phyloP scores from a whole-genome alignment of 2,329 filamentous ascomycete genomes.

The Colletotrichum plurivorum region DNA sequence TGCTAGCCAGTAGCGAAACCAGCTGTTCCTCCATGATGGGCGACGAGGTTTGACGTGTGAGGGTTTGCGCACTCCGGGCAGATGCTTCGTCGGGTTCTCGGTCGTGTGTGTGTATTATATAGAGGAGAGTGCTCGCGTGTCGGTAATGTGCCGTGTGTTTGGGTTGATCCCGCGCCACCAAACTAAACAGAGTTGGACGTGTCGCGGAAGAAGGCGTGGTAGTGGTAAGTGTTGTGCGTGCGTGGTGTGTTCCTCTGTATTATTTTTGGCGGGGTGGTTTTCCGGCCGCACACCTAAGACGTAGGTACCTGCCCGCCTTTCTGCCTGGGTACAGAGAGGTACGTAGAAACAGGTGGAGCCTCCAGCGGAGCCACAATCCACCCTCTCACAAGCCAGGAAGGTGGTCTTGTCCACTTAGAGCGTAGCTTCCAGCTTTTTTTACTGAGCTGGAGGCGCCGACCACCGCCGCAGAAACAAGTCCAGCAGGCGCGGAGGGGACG shows the following conservation, averaged over 20 bases:
- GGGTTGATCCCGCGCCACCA: neutral
- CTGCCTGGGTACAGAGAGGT: too few species aligned
- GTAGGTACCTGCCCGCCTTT: too few species aligned
- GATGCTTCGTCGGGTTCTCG: neutral
- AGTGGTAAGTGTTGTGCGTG: constrained; percentile 11
- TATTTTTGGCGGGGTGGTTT: constrained; percentile 39
- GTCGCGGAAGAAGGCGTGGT: neutral
- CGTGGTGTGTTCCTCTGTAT: constrained; percentile 23
- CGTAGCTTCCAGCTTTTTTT: constrained; percentile 10
- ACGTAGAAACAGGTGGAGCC: constrained; percentile 15
- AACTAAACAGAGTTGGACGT: neutral
- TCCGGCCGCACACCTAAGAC: constrained; percentile 26
- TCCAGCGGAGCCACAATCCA: constrained; percentile 9
- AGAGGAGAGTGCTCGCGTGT: neutral
- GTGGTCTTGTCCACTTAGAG: constrained; percentile 11
- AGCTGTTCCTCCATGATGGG: constrained; percentile 90
- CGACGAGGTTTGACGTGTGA: constrained; percentile 4
- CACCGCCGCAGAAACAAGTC: constrained; percentile 9
- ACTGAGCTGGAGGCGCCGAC: neutral
- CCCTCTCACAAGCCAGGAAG: constrained; percentile 28
- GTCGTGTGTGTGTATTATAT: neutral
- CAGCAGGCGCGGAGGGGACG: neutral
- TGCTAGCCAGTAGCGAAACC: constrained; percentile 88
- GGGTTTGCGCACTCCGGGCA: neutral
- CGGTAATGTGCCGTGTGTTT: constrained; percentile 6